Conservation (phyloP, 2,329 filamentous ascomycete species). For the Sporothrix dimorphospora region DNA sequence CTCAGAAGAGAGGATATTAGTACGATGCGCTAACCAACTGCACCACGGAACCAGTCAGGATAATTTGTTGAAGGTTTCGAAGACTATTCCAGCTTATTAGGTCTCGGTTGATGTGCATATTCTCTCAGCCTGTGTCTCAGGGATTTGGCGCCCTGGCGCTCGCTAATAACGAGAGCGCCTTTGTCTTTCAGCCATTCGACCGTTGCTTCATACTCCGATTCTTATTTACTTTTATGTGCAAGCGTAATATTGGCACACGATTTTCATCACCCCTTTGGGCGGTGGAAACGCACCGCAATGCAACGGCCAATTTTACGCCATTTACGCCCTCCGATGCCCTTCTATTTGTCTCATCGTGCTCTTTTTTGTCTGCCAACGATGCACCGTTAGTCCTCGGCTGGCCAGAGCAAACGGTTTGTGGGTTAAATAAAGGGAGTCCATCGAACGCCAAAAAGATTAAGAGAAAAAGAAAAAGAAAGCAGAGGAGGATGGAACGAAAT, state of each 20-base stretch:
- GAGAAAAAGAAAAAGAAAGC: background rate
- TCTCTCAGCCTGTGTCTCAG: too few relatives aligned
- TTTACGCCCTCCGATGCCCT: background rate
- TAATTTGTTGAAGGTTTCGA: conserved; percentile 16
- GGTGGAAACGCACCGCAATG: background rate
- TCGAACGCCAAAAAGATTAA: background rate
- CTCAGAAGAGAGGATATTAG: conserved; percentile 32
- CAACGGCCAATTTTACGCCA: background rate
- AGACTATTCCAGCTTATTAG: background rate
- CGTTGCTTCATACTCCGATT: background rate
- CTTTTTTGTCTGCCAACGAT: background rate
- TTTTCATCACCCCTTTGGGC: background rate
- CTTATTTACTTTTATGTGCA: background rate
- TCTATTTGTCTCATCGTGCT: background rate
- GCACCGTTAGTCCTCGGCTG: background rate
- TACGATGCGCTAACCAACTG: conserved; percentile 37
- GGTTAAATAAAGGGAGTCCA: background rate
- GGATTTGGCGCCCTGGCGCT: too few relatives aligned
- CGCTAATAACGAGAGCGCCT: too few relatives aligned
- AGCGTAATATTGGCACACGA: background rate
- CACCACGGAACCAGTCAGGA: conserved; percentile 34
- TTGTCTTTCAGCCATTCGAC: background rate
- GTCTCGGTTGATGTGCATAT: background rate
- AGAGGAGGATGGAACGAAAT: background rate
- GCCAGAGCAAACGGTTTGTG: background rate